These are phyloP conservation scores for Ulmus americana DNA, from an alignment of 331 rosid species.

Conservation along the genomic window DNA sequence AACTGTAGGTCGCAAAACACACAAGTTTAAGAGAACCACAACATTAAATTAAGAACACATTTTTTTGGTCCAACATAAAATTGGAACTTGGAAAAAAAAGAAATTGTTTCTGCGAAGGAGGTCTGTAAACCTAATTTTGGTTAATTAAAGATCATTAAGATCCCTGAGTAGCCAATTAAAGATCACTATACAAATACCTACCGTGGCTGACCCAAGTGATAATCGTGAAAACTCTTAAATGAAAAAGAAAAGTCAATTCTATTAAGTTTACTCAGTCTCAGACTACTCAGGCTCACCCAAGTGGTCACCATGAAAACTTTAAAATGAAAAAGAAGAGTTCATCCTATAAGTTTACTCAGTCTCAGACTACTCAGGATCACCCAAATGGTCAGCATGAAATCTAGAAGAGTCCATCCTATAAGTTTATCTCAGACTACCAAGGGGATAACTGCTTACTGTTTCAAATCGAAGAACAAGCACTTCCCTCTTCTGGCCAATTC, in stretches of 20 bases:
- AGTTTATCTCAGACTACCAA: background rate
- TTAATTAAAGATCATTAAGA: background rate
- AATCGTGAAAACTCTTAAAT: background rate
- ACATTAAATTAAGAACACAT: too few relatives aligned
- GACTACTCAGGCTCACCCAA: background rate
- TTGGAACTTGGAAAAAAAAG: too few relatives aligned
- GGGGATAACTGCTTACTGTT: constrained; percentile 53
- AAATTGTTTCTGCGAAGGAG: too few relatives aligned
- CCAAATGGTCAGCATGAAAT: background rate
- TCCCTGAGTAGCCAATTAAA: background rate
- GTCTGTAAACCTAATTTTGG: too few relatives aligned
- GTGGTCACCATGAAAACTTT: background rate
- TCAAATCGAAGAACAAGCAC: constrained; percentile 98
- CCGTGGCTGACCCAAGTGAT: background rate
- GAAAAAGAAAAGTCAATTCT: background rate
- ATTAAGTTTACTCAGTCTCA: background rate
- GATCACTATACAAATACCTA: background rate
- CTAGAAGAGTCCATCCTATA: too few relatives aligned
- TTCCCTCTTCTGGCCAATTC: constrained; percentile 98
- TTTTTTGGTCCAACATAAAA: too few relatives aligned
- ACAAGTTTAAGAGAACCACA: too few relatives aligned
- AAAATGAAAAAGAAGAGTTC: background rate
- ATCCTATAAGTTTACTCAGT: background rate
- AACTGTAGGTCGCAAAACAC: too few relatives aligned
- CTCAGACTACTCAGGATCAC: background rate